Base-by-base conservation (phyloP, 2,329 filamentous ascomycete species). In the Pestalotiopsis sp. region DNA sequence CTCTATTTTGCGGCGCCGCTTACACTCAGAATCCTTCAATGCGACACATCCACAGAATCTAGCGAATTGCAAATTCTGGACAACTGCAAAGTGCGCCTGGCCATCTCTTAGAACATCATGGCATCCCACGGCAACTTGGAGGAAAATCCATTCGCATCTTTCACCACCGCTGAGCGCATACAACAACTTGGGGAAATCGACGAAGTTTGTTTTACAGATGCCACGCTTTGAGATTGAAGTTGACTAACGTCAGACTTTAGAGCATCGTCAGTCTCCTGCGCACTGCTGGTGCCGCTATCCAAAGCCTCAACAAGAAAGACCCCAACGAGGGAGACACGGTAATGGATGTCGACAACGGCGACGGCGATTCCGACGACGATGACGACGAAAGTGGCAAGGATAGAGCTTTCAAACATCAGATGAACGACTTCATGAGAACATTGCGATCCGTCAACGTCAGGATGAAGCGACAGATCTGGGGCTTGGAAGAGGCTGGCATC, bases 171-270 rank as follows among this genome's bases (percentile, higher is more conserved):
- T 55, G 92, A 97, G 77, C 92, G 92, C 71, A 94, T 97, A 71
- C 85, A 90, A 67, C 93, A 97, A 75, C 87, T 97, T 67, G 91
- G 90, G 72, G 88, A 91, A 56, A 92, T 97, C 73, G 94, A 97
- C 80, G 87, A 88, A 75, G 89, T 90, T 76, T 52, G 74, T 26
- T 9, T 24, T 73, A 68, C 62, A 17, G 78, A 79, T 48, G 79
- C 81, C 44, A 74, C 80, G 68, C 76, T 81, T 65, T 79, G 81
- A 78, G 73, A 70, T 67, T 7, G 22, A n/a, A 79, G 86, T 76
- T 83, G 84, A 55, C 81, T 84, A 71, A 81, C 79, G 14, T 79
- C 62, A 71, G 30, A 59, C 66, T n/a, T 6, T 39, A 76, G 77
- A 73, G 74, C 69, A 78, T 80, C 20, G 74, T 75, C n/a, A 76